Conservation (phyloP, 495 filamentous ascomycete genomes). For the Aspergillus kassunensis region DNA sequence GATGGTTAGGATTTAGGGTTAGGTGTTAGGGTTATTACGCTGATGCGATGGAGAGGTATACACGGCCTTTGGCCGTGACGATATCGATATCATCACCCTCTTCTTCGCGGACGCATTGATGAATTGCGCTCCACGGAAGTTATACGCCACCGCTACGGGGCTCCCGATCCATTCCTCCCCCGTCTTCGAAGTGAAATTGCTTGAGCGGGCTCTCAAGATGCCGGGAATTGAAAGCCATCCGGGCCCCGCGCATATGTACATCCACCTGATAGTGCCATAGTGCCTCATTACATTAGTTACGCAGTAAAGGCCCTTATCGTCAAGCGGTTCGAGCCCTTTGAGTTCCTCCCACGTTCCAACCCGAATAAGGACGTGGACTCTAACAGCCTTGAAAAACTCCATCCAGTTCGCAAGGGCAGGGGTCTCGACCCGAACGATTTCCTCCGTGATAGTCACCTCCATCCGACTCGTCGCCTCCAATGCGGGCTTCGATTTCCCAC, state of each 20-base stretch:
- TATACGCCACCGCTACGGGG: conserved; percentile 60
- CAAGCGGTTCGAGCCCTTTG: conserved; percentile 42
- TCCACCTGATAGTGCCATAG: conserved; percentile 73
- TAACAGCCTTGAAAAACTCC: conserved; percentile 58
- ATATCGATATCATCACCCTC: conserved; percentile 57
- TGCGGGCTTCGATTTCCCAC: conserved; percentile 52
- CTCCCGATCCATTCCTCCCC: conserved; percentile 49
- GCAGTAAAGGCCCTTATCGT: conserved; percentile 53
- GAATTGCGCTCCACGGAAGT: conserved; percentile 63
- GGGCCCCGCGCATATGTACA: conserved; percentile 64
- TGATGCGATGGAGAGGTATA: conserved; percentile 58
- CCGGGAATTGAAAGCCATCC: conserved; percentile 47
- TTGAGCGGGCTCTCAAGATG: conserved; percentile 49
- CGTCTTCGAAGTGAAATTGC: conserved; percentile 54
- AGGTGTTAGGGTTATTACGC: too few relatives aligned
- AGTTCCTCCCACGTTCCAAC: conserved; percentile 65
- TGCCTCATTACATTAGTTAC: conserved; percentile 58
- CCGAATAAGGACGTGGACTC: conserved; percentile 60
- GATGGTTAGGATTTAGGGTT: too few relatives aligned
- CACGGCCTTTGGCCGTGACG: conserved; percentile 39
- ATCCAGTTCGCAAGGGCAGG: conserved; percentile 60
- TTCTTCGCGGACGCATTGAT: conserved; percentile 66
- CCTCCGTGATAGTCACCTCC: conserved; percentile 55
- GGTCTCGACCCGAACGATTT: conserved; percentile 51
- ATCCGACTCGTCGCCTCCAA: conserved; percentile 50